Evolutionary conservation across 306 rosid species (phyloP).

Genomic region (Trifolium dubium): DNA sequence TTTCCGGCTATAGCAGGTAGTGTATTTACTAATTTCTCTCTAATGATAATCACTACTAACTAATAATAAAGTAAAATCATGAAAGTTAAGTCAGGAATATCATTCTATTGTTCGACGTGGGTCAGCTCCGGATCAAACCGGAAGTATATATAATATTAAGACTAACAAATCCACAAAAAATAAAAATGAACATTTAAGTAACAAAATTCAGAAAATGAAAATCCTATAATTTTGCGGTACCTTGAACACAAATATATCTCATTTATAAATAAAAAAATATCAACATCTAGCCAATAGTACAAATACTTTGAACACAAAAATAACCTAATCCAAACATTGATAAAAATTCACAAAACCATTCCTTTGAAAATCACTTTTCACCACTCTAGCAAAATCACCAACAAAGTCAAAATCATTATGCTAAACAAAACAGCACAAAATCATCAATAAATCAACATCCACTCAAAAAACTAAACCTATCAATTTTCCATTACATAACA

Average conservation of each 20-base stretch:
- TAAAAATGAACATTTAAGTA: not conserved
- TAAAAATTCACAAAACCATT: not conserved
- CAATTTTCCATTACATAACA: not conserved
- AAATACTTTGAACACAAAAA: not conserved
- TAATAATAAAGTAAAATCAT: not conserved
- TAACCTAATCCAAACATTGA: constrained; percentile 8
- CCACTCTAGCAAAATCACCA: not conserved
- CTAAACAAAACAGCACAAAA: not conserved
- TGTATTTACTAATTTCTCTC: not conserved
- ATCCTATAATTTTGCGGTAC: too few species aligned
- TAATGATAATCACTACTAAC: not conserved
- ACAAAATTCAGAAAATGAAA: not conserved
- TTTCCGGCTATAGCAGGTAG: constrained; percentile 1
- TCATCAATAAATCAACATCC: not conserved
- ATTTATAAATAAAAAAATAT: too few species aligned
- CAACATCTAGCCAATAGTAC: too few species aligned
- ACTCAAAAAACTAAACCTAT: not conserved
- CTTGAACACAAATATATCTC: too few species aligned
- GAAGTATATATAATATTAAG: not conserved
- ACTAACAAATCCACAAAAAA: not conserved
- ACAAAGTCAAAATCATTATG: not conserved
- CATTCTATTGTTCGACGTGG: not conserved
- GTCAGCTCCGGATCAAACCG: not conserved
- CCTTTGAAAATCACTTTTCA: not conserved
- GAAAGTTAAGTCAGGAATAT: not conserved